Conservation (phyloP, 805 yeast genomes). For the Candida argentea region DNA sequence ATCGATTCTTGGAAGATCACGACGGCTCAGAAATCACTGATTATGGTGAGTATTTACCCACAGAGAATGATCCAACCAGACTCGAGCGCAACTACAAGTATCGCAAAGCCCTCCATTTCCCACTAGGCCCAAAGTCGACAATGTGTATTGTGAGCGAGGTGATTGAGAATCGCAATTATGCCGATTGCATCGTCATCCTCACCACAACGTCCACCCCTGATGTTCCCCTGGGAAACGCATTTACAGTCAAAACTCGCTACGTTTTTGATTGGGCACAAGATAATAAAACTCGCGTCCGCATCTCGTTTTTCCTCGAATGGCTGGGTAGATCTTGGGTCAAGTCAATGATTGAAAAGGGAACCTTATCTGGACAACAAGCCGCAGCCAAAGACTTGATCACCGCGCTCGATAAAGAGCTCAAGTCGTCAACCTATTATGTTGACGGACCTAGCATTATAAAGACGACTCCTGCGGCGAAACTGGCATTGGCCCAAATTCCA, state of each 20-base stretch:
- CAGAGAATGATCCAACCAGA: slow-evolving; percentile 27
- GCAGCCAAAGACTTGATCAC: slow-evolving; percentile 42
- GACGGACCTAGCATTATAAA: slow-evolving; percentile 11
- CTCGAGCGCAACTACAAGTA: slow-evolving; percentile 43
- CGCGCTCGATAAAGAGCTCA: slow-evolving; percentile 33
- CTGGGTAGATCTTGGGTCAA: slow-evolving; percentile 70
- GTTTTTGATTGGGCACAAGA: slow-evolving; percentile 54
- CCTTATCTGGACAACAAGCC: slow-evolving; percentile 62
- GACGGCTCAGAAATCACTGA: slow-evolving; percentile 51
- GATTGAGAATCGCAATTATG: slow-evolving; percentile 41
- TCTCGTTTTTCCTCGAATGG: slow-evolving; percentile 58
- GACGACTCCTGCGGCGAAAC: slow-evolving; percentile 1
- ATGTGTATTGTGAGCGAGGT: slow-evolving; percentile 53
- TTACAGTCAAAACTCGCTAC: slow-evolving; percentile 48
- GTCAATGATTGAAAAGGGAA: slow-evolving; percentile 64
- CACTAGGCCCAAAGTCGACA: slow-evolving; percentile 74
- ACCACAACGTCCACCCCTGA: slow-evolving; percentile 66
- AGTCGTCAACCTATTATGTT: slow-evolving; percentile 9
- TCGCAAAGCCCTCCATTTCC: slow-evolving; percentile 52
- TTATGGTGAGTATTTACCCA: slow-evolving; percentile 24
- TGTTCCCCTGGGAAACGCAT: slow-evolving; percentile 71
- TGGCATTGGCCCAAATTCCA: too few species aligned
- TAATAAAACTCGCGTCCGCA: slow-evolving; percentile 42
- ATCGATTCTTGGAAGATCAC: slow-evolving; percentile 40
- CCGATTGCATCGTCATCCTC: slow-evolving; percentile 36